These are phyloP conservation scores for Rhexocercosporidium sp. DNA, from an alignment of 2,329 filamentous ascomycete genomes.

Conservation along the genomic window DNA sequence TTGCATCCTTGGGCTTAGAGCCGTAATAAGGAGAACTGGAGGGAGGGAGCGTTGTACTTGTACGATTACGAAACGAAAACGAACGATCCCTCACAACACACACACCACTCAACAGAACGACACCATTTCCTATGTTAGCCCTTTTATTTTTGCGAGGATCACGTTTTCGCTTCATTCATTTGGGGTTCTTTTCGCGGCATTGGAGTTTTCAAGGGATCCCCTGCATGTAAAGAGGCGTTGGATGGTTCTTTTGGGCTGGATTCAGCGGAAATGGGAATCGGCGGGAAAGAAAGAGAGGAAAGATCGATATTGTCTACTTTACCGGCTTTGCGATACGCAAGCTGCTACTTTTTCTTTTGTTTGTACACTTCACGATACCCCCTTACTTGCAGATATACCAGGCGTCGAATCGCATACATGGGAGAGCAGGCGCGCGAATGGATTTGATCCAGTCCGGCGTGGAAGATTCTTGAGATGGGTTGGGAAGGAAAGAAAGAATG, in stretches of 20 bases:
- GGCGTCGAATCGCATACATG: background rate
- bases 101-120: conserved; percentile 34
- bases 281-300: background rate
- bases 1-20: background rate
- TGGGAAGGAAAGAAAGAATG: background rate
- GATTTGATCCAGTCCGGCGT: background rate
- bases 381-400: conserved; percentile 12
- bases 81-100: conserved; percentile 19
- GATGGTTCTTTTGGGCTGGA: background rate
- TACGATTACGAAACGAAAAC: background rate
- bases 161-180: background rate
- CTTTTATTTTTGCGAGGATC: conserved; percentile 1
- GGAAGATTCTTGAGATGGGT: background rate
- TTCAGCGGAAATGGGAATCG: background rate
- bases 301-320: conserved; percentile 1
- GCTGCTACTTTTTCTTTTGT: conserved; percentile 3
- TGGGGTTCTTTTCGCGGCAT: background rate
- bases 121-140: conserved; percentile 27
- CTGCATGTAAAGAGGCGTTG: conserved; percentile 2
- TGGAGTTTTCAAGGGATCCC: background rate
- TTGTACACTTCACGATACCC: conserved; percentile 20
- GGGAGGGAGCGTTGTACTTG: background rate
- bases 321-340: background rate
- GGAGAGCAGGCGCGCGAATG: background rate
- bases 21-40: conserved; percentile 4